These are phyloP conservation scores for Elaeis oleifera DNA, from an alignment of 202 grass and related monocot species.

Conservation along the genomic window DNA sequence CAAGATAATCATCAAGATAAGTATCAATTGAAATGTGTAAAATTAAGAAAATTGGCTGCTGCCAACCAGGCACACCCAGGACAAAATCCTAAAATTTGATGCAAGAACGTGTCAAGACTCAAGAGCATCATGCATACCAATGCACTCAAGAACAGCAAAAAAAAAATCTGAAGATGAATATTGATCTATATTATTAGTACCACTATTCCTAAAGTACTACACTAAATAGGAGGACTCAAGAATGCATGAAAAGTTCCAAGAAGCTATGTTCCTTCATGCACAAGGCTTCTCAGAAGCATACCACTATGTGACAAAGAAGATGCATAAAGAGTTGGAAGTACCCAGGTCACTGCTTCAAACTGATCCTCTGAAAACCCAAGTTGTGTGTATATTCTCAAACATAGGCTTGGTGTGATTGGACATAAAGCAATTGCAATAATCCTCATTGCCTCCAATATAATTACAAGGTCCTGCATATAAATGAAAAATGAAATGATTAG, in stretches of 20 bases:
- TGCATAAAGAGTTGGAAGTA: conserved; percentile 29
- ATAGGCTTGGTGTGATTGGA: conserved; percentile 81
- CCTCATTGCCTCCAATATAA: conserved; percentile 86
- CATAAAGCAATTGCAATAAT: conserved; percentile 81
- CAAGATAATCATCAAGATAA: not conserved
- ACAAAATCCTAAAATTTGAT: too few species aligned
- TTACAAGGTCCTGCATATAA: conserved; percentile 73
- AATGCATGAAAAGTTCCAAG: too few species aligned
- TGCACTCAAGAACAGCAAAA: too few species aligned
- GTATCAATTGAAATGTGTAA: conserved; percentile 7
- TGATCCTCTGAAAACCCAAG: conserved; percentile 84
- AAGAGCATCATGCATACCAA: too few species aligned
- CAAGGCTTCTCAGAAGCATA: not conserved
- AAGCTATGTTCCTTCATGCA: not conserved
- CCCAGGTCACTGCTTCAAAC: conserved; percentile 64
- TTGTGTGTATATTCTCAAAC: conserved; percentile 66
- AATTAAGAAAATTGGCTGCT: not conserved
- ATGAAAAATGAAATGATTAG: conserved; percentile 12
- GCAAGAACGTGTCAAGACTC: too few species aligned
- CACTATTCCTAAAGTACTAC: too few species aligned
- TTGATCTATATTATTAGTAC: too few species aligned
- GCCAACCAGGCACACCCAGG: too few species aligned
- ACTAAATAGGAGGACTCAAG: too few species aligned
- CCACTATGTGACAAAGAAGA: conserved; percentile 11
- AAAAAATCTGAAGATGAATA: too few species aligned